Evolutionary conservation across 2,329 filamentous ascomycete genomes (phyloP), one percentile per base, ranked within the genome.

Genomic region (Colletotrichum sp.): DNA sequence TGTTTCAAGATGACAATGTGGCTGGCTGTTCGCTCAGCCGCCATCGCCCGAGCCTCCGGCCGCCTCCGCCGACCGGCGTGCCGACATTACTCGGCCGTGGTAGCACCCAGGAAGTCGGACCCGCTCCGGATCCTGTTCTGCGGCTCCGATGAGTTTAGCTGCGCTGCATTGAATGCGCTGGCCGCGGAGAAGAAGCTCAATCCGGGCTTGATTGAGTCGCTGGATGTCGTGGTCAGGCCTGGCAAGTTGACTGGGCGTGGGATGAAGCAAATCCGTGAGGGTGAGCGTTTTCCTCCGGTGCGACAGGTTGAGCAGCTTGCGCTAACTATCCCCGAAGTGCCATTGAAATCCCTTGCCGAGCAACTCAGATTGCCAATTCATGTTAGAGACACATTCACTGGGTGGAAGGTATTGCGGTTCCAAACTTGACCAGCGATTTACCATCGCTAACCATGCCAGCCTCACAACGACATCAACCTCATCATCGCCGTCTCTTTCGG

Each of bases 401-500:
- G 91, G 48, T 99, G 96, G 96, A 87, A 91, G 80, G 93, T 95
- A 86, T 84, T 90, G 83, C 21, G 7, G 14, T 6, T 43, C 43
- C 7, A 9, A 9, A 26, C 26, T 59, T 3, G 55, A 24, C 26
- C 18, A 61, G 21, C 9, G 24, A 32, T 6, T 52, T 14, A 30
- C 55, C 48, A 48, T 32, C 9, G n/a, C 72, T 77, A 30, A 73
- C 32, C 2, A 3, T 39, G 32, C 1, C 78, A 93, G 89, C 89
- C 93, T 39, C 93, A 93, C 0, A 81, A 82, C 59, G 81, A 87
- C 4, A 92, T 92, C 78, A 96, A 98, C 83, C 88, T 99, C 74
- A 90, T 99, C 79, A 89, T 99, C 61, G 96, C 96, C 64, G 97
- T 99, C 6, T 99, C 97, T 0, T 99, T 99, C 85, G 97, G 97